Evolutionary conservation across 2,329 filamentous ascomycete genomes (phyloP), one percentile per base, ranked within the genome.

Genomic region (Phialophora verrucosa): DNA sequence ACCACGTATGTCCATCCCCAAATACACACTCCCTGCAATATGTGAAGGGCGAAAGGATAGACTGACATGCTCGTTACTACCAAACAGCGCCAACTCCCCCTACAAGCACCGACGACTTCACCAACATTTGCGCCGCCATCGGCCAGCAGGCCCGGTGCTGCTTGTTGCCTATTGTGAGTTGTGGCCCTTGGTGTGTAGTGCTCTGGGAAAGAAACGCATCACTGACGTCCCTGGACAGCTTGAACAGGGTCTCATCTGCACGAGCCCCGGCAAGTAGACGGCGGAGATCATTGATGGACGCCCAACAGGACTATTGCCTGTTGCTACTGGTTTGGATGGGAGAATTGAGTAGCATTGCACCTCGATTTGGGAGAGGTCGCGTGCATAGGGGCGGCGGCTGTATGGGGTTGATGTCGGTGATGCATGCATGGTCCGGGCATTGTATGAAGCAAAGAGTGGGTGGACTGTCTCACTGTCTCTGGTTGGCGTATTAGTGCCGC

Each of bases 131-230:
- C 72, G 61, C 83, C 2, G 78, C 71, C 4, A 78, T 79, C 4
- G 84, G 84, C 59, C 84, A 87, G 77, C 82, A 82, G 67, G 84
- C 84, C 64, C 84, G 84, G 71, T 88, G 86, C 82, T 88, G 86
- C 70, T 75, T 83, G 12, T 70, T 88, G 20, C 85, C 85, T 7
- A 79, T 87, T 32, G 68, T 70, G 61, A 66, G 66, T 70, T 32
- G 10, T 11, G 14, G 17, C 25, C 35, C 8, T 58, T 17, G n/a
- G 20, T 17, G 12, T 27, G 44, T 38, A 20, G 10, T 57, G 8
- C 25, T 63, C 42, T 49, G 12, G 1, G n/a, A 44, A 27, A 3
- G 23, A 4, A n/a, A 31, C 31, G 31, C n/a, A 25, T 29, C n/a
- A 23, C 49, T 62, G 8, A 62, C 50, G 8, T 7, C 11, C 29